phyloP scores from a whole-genome alignment of 768 basidiomycete genomes.

The Suillus brevipes region DNA sequence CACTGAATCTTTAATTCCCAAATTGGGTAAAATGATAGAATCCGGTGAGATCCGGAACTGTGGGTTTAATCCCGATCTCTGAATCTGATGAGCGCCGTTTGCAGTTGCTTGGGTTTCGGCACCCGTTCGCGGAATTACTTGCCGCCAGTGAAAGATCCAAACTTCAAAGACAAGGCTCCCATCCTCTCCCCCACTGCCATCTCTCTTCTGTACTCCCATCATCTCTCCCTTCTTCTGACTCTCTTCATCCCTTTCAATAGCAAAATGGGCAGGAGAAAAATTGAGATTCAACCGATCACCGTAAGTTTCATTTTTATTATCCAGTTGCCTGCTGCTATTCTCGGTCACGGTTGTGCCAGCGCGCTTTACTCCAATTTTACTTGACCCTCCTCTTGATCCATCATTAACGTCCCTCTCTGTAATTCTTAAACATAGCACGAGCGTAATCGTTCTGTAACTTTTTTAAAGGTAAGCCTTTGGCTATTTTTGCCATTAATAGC shows the following conservation, averaged over 20 bases:
- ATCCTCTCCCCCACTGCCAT: constrained; percentile 23
- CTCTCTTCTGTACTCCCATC: constrained; percentile 25
- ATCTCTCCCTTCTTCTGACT: constrained; percentile 8
- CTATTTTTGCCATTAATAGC: constrained; percentile 57
- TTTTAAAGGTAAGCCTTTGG: constrained; percentile 74
- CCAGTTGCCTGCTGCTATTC: constrained; percentile 19
- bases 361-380: constrained; percentile 33
- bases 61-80: constrained; percentile 24
- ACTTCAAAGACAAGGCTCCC: constrained; percentile 36
- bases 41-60: constrained; percentile 32
- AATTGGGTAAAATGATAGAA: constrained; percentile 10
- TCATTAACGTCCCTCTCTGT: constrained; percentile 33
- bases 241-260: constrained; percentile 1
- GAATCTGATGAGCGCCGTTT: constrained; percentile 39
- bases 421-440: constrained; percentile 72
- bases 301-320: constrained; percentile 44
- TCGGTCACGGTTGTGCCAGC: constrained; percentile 16
- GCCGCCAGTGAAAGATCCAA: constrained; percentile 36
- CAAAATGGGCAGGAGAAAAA: constrained; percentile 74
- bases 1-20: neutral
- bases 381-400: constrained; percentile 23
- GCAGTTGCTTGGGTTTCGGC: constrained; percentile 35
- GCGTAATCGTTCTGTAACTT: constrained; percentile 88
- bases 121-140: constrained; percentile 41
- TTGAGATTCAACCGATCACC: constrained; percentile 79